Percentiles rank a stretch among this genome's conserved stretches.
phyloP scores from a whole-genome alignment of 352 stramenopile species.

The Hyaloperonospora arabidopsidis region DNA sequence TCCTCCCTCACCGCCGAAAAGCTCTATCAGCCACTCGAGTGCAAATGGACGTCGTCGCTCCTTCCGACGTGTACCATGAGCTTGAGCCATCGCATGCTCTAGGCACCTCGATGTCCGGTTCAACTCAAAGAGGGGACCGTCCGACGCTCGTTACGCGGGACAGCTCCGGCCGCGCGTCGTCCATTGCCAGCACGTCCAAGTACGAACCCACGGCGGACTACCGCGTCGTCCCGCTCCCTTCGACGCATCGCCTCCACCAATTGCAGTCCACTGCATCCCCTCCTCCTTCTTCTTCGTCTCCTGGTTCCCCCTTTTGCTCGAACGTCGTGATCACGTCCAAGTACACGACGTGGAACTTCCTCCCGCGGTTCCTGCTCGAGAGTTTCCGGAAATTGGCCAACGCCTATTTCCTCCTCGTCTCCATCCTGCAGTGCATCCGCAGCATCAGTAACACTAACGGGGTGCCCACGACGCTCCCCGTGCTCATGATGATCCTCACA shows the following conservation, averaged over 20 bases:
- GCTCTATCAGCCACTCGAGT: no score
- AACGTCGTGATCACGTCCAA: slow-evolving; percentile 90
- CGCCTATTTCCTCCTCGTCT: slow-evolving; percentile 90
- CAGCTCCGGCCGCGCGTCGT: no score
- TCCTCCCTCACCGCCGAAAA: no score
- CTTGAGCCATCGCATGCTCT: no score
- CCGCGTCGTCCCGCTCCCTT: slow-evolving; percentile 45
- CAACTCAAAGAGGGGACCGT: no score
- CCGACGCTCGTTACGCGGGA: no score
- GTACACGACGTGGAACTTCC: slow-evolving; percentile 86
- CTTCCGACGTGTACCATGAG: no score
- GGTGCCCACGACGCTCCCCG: slow-evolving; percentile 71
- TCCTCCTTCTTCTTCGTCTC: no score
- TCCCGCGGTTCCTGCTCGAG: slow-evolving; percentile 86
- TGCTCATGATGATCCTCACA: slow-evolving; percentile 84
- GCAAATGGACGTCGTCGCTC: no score
- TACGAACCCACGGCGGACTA: slow-evolving; percentile 24
- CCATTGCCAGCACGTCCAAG: no score
- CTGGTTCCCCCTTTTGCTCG: slow-evolving; percentile 56
- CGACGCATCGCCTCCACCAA: slow-evolving; percentile 14
- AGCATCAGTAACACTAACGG: slow-evolving; percentile 80
- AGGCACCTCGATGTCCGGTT: no score
- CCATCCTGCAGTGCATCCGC: slow-evolving; percentile 69
- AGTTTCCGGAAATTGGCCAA: slow-evolving; percentile 85
- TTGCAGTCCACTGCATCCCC: slow-evolving; percentile 8